These are phyloP conservation scores for Penicillium brevicompactum DNA, from an alignment of 2,329 filamentous ascomycete genomes.

Conservation along the genomic window DNA sequence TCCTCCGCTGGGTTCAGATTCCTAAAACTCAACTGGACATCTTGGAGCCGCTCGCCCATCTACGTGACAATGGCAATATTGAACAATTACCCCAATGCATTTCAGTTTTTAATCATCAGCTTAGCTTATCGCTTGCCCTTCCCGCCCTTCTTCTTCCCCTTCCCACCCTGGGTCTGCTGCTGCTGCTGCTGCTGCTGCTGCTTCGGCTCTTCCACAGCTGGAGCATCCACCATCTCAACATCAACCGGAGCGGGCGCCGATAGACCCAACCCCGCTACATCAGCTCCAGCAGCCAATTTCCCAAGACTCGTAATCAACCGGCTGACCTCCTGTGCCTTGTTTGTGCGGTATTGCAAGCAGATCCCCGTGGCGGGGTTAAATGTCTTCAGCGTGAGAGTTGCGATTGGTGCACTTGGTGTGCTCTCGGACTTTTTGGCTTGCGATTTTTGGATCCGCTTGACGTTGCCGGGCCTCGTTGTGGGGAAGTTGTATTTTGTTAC, in stretches of 20 bases:
- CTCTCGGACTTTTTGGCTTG: conserved; percentile 47
- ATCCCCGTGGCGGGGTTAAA: conserved; percentile 81
- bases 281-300: conserved; percentile 68
- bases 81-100: background rate
- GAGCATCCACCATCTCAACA: conserved; percentile 38
- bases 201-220: conserved; percentile 16
- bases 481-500: conserved; percentile 86
- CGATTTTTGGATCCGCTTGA: conserved; percentile 32
- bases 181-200: conserved; percentile 21
- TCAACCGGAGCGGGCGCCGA: conserved; percentile 39
- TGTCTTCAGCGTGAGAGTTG: conserved; percentile 80
- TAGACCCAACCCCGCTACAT: conserved; percentile 57
- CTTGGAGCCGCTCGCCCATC: no score
- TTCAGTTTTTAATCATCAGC: background rate
- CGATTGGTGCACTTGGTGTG: conserved; percentile 66
- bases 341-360: conserved; percentile 86
- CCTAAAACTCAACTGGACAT: no score
- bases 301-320: conserved; percentile 78
- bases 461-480: conserved; percentile 26
- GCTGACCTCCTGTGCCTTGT: conserved; percentile 75
- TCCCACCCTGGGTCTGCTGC: conserved; percentile 26
- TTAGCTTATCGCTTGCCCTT: conserved; percentile 66
- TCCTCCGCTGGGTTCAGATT: no score
- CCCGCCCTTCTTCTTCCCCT: conserved; percentile 65
- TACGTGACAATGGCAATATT: no score